Conservation (phyloP, 208 protist genomes). For the Porcisia hertigi region DNA sequence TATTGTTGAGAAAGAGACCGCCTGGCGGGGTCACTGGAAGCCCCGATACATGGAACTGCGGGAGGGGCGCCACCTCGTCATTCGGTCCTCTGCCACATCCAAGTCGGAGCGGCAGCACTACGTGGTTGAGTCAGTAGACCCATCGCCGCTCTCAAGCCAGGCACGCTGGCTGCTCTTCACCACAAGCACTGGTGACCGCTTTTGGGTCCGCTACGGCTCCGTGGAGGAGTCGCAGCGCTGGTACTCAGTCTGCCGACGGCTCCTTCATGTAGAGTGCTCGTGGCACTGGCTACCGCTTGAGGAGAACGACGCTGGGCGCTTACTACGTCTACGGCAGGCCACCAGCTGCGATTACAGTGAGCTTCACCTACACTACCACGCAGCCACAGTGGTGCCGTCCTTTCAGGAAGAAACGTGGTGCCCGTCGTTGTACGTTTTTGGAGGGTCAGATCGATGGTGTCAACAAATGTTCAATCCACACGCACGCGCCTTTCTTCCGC, state of each 20-base stretch:
- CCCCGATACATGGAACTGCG: conserved; percentile 58
- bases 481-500: conserved; percentile 42
- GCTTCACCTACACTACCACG: conserved; percentile 65
- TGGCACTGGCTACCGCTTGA: conserved; percentile 68
- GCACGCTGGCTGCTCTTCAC: conserved; percentile 53
- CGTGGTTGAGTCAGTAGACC: conserved; percentile 55
- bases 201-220: conserved; percentile 67
- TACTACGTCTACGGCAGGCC: conserved; percentile 21
- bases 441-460: conserved; percentile 42
- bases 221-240: conserved; percentile 49
- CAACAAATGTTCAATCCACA: conserved; percentile 32
- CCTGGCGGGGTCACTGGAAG: conserved; percentile 67
- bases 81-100: conserved; percentile 31
- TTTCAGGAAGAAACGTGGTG: conserved; percentile 20
- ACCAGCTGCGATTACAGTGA: conserved; percentile 35
- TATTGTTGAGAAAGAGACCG: conserved; percentile 61
- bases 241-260: conserved; percentile 33
- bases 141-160: conserved; percentile 19
- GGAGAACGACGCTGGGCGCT: conserved; percentile 27
- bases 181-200: conserved; percentile 56
- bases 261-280: conserved; percentile 35
- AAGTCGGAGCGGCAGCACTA: conserved; percentile 45
- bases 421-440: conserved; percentile 44
- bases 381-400: conserved; percentile 27
- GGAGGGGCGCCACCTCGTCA: conserved; percentile 56